phyloP scores from a whole-genome alignment of 2,329 filamentous ascomycete genomes.

The Colletotrichum plurivorum region DNA sequence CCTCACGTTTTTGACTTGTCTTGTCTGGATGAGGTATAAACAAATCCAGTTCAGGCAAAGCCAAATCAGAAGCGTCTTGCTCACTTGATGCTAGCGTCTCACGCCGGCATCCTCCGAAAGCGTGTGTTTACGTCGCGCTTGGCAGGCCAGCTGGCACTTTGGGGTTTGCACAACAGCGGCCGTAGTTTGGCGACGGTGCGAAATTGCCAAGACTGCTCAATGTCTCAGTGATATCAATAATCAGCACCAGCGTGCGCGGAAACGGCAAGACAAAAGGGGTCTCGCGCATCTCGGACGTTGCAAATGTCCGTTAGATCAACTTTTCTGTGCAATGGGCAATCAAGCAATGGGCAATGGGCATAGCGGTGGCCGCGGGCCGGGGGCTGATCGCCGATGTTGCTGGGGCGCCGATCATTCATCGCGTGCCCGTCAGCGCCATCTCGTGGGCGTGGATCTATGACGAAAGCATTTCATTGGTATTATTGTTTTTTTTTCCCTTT shows the following conservation, averaged over 20 bases:
- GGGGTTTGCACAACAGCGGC: not conserved
- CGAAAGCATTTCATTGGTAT: conserved; percentile 26
- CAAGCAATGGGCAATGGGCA: not conserved
- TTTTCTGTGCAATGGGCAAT: not conserved
- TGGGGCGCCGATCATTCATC: conserved; percentile 6
- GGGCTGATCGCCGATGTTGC: conserved; percentile 20
- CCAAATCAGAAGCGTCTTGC: too few species aligned
- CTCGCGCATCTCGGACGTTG: conserved; percentile 33
- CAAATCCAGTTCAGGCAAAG: too few species aligned
- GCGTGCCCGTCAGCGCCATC: conserved; percentile 16
- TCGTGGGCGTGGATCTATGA: conserved; percentile 35
- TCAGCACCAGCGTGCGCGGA: not conserved
- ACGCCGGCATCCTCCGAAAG: too few species aligned
- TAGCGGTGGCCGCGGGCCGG: conserved; percentile 1
- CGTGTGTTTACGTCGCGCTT: not conserved
- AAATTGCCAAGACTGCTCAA: conserved; percentile 16
- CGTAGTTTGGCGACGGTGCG: not conserved
- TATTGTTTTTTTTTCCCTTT: conserved; percentile 4
- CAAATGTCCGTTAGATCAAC: conserved; percentile 27
- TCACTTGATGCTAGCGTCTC: too few species aligned
- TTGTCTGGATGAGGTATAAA: too few species aligned
- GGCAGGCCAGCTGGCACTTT: not conserved
- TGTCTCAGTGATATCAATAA: conserved; percentile 25
- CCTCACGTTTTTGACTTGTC: too few species aligned
- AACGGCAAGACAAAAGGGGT: conserved; percentile 2